Evolutionary conservation across 257 asterid species (phyloP).

Genomic region (Cinchona pubescens): DNA sequence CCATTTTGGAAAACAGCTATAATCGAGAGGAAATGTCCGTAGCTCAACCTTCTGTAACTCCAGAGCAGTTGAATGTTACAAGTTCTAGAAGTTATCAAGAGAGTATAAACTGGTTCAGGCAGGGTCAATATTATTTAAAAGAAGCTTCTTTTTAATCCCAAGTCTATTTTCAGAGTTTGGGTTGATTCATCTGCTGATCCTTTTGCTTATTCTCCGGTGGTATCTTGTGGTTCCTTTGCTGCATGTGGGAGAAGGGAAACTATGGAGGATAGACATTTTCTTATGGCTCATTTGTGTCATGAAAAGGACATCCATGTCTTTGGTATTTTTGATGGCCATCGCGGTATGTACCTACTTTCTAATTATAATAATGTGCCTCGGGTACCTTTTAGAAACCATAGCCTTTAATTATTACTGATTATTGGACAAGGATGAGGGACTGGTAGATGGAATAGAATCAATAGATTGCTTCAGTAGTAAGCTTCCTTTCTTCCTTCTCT

Average conservation of each 20-base stretch:
- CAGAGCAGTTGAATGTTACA: conserved; percentile 23
- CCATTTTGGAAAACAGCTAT: conserved; percentile 34
- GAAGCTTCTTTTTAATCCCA: conserved; percentile 36
- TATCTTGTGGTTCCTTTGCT: conserved; percentile 87
- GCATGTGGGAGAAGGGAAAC: conserved; percentile 94
- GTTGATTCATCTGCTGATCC: conserved; percentile 39
- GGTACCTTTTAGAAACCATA: neutral
- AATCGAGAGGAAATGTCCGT: conserved; percentile 24
- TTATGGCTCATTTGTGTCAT: conserved; percentile 54
- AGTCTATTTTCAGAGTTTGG: conserved; percentile 33
- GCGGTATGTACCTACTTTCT: conserved; percentile 57
- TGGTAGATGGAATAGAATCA: neutral
- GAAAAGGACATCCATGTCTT: conserved; percentile 59
- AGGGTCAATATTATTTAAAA: conserved; percentile 50
- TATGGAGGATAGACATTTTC: conserved; percentile 87
- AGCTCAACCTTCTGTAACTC: conserved; percentile 20
- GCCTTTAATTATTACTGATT: too few species aligned
- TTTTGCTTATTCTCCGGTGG: conserved; percentile 54
- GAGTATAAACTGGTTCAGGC: conserved; percentile 67
- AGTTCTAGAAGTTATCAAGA: conserved; percentile 49
- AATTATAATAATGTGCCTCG: neutral
- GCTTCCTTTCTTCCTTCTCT: neutral
- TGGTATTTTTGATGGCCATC: conserved; percentile 95
- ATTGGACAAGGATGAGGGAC: too few species aligned
- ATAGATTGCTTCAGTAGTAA: neutral